Percentiles rank a stretch among this genome's conserved stretches.
phyloP scores from a whole-genome alignment of 169 alveolate species.

The Neospora caninum region DNA sequence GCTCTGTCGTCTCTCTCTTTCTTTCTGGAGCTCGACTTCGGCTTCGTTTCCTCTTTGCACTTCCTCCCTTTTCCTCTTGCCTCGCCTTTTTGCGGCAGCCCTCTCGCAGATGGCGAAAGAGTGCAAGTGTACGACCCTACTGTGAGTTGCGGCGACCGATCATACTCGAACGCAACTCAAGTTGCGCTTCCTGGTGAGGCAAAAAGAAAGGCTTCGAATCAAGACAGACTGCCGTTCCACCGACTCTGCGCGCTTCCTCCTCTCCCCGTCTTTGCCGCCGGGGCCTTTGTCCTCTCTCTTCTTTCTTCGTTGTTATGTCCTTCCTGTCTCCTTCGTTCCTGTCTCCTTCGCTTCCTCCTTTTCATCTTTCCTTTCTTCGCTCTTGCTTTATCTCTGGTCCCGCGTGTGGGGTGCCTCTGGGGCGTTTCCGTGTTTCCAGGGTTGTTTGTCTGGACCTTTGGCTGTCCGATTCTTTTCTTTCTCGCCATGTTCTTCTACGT shows the following conservation, averaged over 20 bases:
- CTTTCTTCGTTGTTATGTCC: too few species aligned
- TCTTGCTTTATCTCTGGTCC: background rate
- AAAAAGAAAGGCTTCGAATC: too few species aligned
- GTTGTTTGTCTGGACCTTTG: background rate
- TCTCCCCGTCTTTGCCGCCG: too few species aligned
- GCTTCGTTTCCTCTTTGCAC: background rate
- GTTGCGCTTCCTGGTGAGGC: constrained; percentile 1
- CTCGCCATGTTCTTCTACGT: background rate
- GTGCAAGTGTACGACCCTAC: background rate
- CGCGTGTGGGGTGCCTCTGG: background rate
- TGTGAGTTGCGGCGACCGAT: background rate
- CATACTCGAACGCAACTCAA: background rate
- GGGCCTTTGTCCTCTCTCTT: too few species aligned
- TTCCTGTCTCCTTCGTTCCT: background rate
- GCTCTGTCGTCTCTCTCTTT: background rate
- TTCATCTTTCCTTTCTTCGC: background rate
- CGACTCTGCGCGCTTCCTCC: too few species aligned
- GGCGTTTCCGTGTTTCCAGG: background rate
- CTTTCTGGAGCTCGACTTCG: background rate
- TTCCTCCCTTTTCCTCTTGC: background rate
- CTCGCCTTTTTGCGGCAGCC: background rate
- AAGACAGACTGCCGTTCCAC: too few species aligned
- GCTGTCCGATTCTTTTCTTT: background rate
- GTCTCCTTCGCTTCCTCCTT: background rate
- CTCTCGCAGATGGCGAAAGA: background rate